Percentiles rank a stretch among this genome's conserved stretches.
phyloP scores from a whole-genome alignment of 2,329 filamentous ascomycete genomes.

The Lachnellula occidentalis region DNA sequence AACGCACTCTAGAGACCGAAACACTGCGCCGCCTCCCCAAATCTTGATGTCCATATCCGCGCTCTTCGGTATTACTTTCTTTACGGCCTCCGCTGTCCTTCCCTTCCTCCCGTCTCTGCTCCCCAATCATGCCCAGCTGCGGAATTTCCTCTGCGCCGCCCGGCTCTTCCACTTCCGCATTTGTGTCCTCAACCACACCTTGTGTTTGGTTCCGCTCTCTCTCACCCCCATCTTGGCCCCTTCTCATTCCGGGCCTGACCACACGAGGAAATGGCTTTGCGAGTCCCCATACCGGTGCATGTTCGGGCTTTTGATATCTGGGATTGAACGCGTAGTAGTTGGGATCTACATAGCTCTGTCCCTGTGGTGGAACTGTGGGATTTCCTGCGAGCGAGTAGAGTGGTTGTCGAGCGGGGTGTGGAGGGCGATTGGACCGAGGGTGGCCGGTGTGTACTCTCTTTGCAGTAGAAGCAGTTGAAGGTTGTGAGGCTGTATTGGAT shows the following conservation, averaged over 20 bases:
- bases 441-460: too few relatives aligned
- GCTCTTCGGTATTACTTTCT: background rate
- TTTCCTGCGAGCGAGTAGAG: conserved; percentile 5
- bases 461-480: too few relatives aligned
- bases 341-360: conserved; percentile 9
- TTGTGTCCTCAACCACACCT: conserved; percentile 8
- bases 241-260: conserved; percentile 13
- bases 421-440: background rate
- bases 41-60: background rate
- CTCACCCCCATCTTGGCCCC: background rate
- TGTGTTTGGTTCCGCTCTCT: background rate
- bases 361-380: background rate
- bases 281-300: conserved; percentile 15
- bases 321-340: conserved; percentile 16
- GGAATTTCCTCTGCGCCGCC: conserved; percentile 8
- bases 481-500: too few relatives aligned
- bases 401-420: background rate
- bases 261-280: conserved; percentile 17
- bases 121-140: conserved; percentile 14
- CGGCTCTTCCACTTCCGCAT: conserved; percentile 3
- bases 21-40: background rate
- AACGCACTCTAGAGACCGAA: background rate
- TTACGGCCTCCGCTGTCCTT: conserved; percentile 1
- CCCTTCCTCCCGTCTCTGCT: conserved; percentile 5
- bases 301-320: conserved; percentile 10